Evolutionary conservation across 2,329 filamentous ascomycete genomes (phyloP).

Genomic region (Acarospora socialis): DNA sequence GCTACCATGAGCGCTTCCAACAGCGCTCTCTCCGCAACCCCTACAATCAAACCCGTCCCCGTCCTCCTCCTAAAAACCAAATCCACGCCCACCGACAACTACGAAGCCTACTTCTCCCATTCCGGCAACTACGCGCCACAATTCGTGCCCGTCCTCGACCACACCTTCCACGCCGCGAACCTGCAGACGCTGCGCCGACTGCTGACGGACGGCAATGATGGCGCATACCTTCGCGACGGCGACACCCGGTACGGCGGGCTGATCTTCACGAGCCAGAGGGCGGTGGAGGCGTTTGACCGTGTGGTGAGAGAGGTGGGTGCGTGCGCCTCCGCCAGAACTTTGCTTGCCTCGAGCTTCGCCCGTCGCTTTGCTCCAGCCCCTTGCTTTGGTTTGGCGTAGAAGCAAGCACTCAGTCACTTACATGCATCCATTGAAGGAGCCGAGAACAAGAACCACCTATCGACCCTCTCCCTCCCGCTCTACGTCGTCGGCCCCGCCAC

Average conservation of each 20-base stretch:
- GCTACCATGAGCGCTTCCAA: conserved; percentile 1
- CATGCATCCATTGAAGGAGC: no score
- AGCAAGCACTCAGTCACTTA: no score
- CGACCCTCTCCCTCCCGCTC: conserved; percentile 19
- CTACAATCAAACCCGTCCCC: conserved; percentile 13
- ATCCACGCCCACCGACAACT: conserved; percentile 30
- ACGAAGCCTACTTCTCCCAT: conserved; percentile 29
- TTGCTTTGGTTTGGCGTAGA: no score
- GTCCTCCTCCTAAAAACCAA: conserved; percentile 35
- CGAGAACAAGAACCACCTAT: no score
- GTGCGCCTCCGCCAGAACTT: no score
- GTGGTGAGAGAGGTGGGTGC: conserved; percentile 22
- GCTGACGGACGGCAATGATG: conserved; percentile 17
- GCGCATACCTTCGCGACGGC: neutral
- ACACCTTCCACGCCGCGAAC: conserved; percentile 26
- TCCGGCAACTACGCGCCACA: conserved; percentile 11
- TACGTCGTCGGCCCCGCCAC: conserved; percentile 37
- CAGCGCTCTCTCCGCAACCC: neutral
- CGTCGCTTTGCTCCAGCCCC: no score
- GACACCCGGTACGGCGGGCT: conserved; percentile 28
- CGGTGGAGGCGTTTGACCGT: conserved; percentile 31
- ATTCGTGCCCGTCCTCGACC: conserved; percentile 34
- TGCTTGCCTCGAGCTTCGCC: no score
- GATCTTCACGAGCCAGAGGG: conserved; percentile 36
- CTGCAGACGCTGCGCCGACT: conserved; percentile 23